phyloP scores from a whole-genome alignment of 129 eudicot species.

The Scalesia atractyloides region DNA sequence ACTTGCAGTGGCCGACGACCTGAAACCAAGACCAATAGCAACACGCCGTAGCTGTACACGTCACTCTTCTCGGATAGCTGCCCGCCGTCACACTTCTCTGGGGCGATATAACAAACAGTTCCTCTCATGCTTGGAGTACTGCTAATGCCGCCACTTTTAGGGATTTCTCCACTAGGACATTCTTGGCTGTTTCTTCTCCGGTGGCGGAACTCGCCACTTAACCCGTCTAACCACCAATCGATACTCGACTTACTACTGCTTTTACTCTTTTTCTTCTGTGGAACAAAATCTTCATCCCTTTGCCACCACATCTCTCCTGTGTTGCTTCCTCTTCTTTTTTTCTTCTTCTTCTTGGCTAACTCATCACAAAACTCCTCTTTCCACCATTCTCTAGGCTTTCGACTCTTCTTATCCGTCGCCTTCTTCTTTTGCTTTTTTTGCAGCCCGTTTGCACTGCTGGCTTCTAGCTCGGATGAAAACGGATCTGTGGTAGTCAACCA shows the following conservation, averaged over 20 bases:
- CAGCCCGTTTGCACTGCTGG: conserved; percentile 29
- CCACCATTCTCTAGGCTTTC: conserved; percentile 99
- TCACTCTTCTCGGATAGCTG: conserved; percentile 81
- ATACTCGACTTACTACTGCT: conserved; percentile 67
- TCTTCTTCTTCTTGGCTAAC: conserved; percentile 75
- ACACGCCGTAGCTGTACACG: conserved; percentile 86
- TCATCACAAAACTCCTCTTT: conserved; percentile 97
- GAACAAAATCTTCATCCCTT: conserved; percentile 71
- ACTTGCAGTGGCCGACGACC: conserved; percentile 95
- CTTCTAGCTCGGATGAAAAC: conserved; percentile 31
- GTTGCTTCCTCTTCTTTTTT: conserved; percentile 48
- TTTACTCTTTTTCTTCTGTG: conserved; percentile 66
- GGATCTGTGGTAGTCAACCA: conserved; percentile 53
- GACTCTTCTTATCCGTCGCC: conserved; percentile 60
- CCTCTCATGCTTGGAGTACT: conserved; percentile 99
- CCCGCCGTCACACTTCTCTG: conserved; percentile 89
- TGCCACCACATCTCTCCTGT: conserved; percentile 93
- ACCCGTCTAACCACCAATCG: conserved; percentile 91
- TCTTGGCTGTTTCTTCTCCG: conserved; percentile 84
- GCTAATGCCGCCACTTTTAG: conserved; percentile 90
- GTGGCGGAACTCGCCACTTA: conserved; percentile 73
- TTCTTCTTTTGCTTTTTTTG: conserved; percentile 62
- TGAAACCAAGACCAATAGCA: conserved; percentile 72
- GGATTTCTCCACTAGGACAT: conserved; percentile 73
- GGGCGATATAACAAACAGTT: conserved; percentile 92